phyloP scores from a whole-genome alignment of 306 rosid genomes.

The Quercus dentata region DNA sequence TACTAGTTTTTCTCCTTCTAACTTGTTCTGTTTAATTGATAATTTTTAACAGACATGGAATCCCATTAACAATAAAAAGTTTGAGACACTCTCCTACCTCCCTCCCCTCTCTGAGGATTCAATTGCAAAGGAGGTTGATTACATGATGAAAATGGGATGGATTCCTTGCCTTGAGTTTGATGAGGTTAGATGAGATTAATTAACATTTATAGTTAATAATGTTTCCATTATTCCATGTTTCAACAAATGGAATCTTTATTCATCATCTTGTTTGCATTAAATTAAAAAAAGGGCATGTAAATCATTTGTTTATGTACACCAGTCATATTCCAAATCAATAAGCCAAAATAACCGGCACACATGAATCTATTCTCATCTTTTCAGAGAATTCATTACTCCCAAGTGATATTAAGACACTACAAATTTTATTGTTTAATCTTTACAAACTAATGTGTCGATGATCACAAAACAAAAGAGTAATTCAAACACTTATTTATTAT shows the following conservation, averaged over 20 bases:
- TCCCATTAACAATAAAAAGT: slow-evolving; percentile 75
- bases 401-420: too few relatives aligned
- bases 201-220: neutral
- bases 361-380: neutral
- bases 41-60: slow-evolving; percentile 58
- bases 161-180: slow-evolving; percentile 84
- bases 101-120: slow-evolving; percentile 74
- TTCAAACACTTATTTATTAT: too few relatives aligned
- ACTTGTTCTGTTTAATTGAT: neutral
- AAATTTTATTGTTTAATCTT: too few relatives aligned
- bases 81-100: slow-evolving; percentile 72
- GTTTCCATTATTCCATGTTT: neutral
- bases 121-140: slow-evolving; percentile 63
- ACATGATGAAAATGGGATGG: slow-evolving; percentile 80
- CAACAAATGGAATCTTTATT: neutral
- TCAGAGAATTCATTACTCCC: neutral
- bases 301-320: neutral
- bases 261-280: neutral
- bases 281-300: neutral
- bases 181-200: slow-evolving; percentile 42
- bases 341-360: too few relatives aligned
- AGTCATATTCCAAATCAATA: too few relatives aligned
- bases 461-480: too few relatives aligned
- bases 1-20: neutral
- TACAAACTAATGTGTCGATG: too few relatives aligned